These are phyloP conservation scores for Termitomyces sp. DNA, from an alignment of 768 basidiomycete genomes.

Conservation along the genomic window DNA sequence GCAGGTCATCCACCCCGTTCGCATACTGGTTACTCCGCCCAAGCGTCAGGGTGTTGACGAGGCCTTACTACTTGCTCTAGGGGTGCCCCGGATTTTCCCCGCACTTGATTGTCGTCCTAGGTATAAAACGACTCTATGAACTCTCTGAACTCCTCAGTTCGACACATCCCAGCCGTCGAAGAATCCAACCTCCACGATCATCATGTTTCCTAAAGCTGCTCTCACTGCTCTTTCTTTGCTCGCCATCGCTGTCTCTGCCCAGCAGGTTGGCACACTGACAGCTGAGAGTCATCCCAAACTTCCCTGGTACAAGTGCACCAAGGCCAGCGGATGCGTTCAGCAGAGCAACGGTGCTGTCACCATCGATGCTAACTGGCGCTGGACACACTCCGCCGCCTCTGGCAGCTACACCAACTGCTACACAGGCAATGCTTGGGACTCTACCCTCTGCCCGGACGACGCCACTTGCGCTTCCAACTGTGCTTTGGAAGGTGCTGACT, in stretches of 20 bases:
- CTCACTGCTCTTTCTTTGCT: slow-evolving; percentile 33
- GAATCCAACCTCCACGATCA: background rate
- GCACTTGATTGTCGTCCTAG: background rate
- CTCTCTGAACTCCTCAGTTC: background rate
- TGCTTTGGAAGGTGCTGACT: slow-evolving; percentile 42
- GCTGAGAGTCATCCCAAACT: slow-evolving; percentile 26
- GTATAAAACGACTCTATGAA: background rate
- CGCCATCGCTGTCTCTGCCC: slow-evolving; percentile 17
- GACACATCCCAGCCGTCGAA: background rate
- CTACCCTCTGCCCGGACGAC: slow-evolving; percentile 43
- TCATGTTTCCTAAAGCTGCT: slow-evolving; percentile 33
- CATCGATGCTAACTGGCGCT: slow-evolving; percentile 56
- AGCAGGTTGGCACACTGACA: slow-evolving; percentile 47
- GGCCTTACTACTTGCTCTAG: background rate
- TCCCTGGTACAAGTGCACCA: slow-evolving; percentile 40
- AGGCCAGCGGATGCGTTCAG: slow-evolving; percentile 33
- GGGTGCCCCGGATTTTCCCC: slow-evolving; percentile 7
- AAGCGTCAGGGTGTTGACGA: background rate
- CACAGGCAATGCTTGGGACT: slow-evolving; percentile 54
- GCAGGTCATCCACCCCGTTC: background rate
- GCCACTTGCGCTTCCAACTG: slow-evolving; percentile 38
- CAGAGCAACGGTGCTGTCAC: slow-evolving; percentile 30
- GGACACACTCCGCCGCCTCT: slow-evolving; percentile 33
- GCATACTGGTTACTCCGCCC: background rate
- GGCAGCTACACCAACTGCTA: slow-evolving; percentile 39